Percentiles rank a stretch among this genome's conserved stretches.
These are phyloP conservation scores for Letharia columbiana DNA, from an alignment of 495 filamentous ascomycete species.

Conservation along the genomic window DNA sequence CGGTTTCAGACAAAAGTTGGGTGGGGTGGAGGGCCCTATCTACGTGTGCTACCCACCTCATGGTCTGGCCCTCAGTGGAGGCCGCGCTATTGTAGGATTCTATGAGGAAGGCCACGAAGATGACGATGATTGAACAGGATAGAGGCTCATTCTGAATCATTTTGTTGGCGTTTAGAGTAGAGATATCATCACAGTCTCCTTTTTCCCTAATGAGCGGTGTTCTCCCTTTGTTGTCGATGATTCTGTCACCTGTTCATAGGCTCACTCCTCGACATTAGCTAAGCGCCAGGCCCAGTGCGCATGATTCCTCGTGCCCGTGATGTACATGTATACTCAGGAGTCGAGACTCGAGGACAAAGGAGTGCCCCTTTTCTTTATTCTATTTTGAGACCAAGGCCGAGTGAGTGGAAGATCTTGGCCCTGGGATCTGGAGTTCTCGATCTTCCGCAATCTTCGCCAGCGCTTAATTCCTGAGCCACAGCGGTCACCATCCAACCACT, in stretches of 20 bases:
- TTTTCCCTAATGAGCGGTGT: background rate
- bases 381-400: background rate
- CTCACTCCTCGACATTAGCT: background rate
- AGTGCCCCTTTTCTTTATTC: background rate
- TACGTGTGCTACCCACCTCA: slow-evolving; percentile 78
- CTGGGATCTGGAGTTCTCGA: background rate
- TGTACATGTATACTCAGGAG: background rate
- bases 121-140: background rate
- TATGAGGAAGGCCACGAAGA: slow-evolving; percentile 59
- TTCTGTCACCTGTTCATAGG: background rate
- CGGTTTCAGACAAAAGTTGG: slow-evolving; percentile 81
- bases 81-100: slow-evolving; percentile 69
- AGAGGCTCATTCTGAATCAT: background rate
- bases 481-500: background rate
- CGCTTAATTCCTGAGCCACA: background rate
- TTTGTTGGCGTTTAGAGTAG: background rate
- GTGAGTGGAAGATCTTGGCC: background rate
- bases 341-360: background rate
- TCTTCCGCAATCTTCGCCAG: background rate
- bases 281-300: background rate
- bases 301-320: background rate
- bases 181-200: background rate
- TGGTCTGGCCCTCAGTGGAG: slow-evolving; percentile 66
- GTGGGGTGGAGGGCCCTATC: slow-evolving; percentile 63
- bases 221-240: background rate